Evolutionary conservation across 805 yeast genomes (phyloP).

Genomic region (Middelhovenomyces tepae): DNA sequence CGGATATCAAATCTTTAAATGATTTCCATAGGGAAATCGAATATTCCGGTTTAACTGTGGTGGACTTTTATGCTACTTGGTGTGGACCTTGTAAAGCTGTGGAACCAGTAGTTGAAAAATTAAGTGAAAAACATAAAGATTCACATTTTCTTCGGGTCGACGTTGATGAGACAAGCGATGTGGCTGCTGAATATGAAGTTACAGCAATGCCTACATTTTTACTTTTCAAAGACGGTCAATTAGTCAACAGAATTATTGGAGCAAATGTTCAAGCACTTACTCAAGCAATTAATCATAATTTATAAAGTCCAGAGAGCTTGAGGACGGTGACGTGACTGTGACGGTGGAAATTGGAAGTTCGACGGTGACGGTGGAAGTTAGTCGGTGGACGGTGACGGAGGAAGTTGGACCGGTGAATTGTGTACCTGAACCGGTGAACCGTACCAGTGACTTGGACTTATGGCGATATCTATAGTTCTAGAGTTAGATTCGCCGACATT

Average conservation of each 20-base stretch:
- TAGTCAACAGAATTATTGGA: slow-evolving; percentile 74
- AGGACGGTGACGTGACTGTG: too few species aligned
- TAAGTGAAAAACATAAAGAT: slow-evolving; percentile 53
- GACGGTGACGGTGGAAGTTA: too few species aligned
- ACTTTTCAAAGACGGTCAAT: slow-evolving; percentile 76
- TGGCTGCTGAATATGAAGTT: slow-evolving; percentile 62
- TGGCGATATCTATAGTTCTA: too few species aligned
- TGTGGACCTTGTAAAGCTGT: slow-evolving; percentile 99
- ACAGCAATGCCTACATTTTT: slow-evolving; percentile 61
- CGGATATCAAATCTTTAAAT: slow-evolving; percentile 36
- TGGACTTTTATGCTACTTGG: slow-evolving; percentile 96
- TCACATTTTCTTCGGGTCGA: slow-evolving; percentile 84
- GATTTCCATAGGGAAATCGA: slow-evolving; percentile 63
- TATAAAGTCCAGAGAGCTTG: slow-evolving; percentile 11
- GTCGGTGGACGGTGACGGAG: too few species aligned
- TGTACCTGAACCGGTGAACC: too few species aligned
- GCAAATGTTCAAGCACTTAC: slow-evolving; percentile 55
- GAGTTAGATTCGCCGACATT: too few species aligned
- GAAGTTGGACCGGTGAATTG: too few species aligned
- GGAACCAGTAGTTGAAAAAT: slow-evolving; percentile 86
- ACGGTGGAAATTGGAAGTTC: too few species aligned
- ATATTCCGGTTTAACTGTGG: slow-evolving; percentile 69
- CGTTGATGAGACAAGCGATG: slow-evolving; percentile 71
- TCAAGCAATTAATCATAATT: slow-evolving; percentile 57
- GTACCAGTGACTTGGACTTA: too few species aligned